phyloP scores from a whole-genome alignment of 495 filamentous ascomycete genomes.

The Aspergillus egyptiacus region DNA sequence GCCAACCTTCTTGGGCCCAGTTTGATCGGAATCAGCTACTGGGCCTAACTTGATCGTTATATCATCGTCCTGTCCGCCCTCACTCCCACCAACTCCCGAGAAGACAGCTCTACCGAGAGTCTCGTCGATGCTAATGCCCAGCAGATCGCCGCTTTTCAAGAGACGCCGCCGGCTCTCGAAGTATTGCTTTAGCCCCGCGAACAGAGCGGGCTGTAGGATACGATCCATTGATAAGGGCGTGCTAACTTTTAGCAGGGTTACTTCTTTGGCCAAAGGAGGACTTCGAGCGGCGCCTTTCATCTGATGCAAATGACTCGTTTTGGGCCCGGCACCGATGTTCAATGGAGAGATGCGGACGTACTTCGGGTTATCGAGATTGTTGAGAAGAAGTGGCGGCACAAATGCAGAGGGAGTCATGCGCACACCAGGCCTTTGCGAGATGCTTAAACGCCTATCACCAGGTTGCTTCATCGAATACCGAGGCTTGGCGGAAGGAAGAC shows the following conservation, averaged over 20 bases:
- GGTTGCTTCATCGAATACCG: conserved; percentile 49
- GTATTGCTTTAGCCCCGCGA: conserved; percentile 76
- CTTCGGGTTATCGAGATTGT: conserved; percentile 72
- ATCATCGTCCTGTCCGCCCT: conserved; percentile 62
- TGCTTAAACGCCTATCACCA: conserved; percentile 44
- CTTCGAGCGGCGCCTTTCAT: conserved; percentile 49
- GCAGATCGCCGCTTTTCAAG: conserved; percentile 76
- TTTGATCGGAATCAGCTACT: conserved; percentile 20
- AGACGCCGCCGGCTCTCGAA: conserved; percentile 75
- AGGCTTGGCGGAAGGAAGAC: conserved; percentile 47
- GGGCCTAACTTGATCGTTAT: conserved; percentile 44
- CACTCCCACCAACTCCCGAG: conserved; percentile 47
- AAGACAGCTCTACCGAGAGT: conserved; percentile 70
- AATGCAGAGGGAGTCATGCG: conserved; percentile 57
- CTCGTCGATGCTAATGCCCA: conserved; percentile 81
- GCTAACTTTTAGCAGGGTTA: conserved; percentile 82
- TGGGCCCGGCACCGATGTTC: conserved; percentile 36
- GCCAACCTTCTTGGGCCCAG: conserved; percentile 40
- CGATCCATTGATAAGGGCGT: conserved; percentile 84
- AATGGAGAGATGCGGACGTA: conserved; percentile 67
- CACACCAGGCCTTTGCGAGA: conserved; percentile 40
- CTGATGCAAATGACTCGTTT: conserved; percentile 32
- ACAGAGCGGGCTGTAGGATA: conserved; percentile 72
- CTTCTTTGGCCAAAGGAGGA: conserved; percentile 83
- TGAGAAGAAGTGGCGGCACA: conserved; percentile 76